Evolutionary conservation across 2,329 filamentous ascomycete species (phyloP).

Genomic region (Colletotrichum liriopes): DNA sequence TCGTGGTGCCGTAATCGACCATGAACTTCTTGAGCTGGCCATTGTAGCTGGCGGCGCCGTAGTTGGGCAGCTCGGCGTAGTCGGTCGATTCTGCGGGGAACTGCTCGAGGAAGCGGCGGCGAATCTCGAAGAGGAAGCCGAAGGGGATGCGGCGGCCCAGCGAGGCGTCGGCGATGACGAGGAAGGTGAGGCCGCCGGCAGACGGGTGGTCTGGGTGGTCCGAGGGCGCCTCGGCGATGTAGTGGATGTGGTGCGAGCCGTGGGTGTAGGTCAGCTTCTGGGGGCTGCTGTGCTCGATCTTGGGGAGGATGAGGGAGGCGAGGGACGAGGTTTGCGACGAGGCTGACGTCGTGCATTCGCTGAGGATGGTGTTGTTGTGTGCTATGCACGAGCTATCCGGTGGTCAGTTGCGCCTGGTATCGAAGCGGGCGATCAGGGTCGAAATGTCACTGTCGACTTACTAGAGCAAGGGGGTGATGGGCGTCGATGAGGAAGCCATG

Average conservation of each 20-base stretch:
- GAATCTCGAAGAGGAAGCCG: slow-evolving; percentile 91
- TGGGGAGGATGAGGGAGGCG: slow-evolving; percentile 94
- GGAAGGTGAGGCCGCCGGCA: slow-evolving; percentile 89
- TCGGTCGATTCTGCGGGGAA: slow-evolving; percentile 78
- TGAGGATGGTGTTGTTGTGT: slow-evolving; percentile 91
- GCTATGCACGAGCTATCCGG: slow-evolving; percentile 87
- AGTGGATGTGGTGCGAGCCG: slow-evolving; percentile 93
- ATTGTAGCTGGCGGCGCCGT: slow-evolving; percentile 93
- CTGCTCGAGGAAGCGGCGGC: slow-evolving; percentile 84
- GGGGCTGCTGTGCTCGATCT: slow-evolving; percentile 84
- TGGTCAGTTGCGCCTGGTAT: slow-evolving; percentile 38
- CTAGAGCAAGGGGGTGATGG: slow-evolving; percentile 81
- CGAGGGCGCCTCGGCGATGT: slow-evolving; percentile 87
- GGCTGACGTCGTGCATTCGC: slow-evolving; percentile 91
- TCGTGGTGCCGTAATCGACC: slow-evolving; percentile 86
- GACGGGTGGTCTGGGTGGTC: slow-evolving; percentile 71
- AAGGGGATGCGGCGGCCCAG: slow-evolving; percentile 93
- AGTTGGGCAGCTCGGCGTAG: slow-evolving; percentile 85
- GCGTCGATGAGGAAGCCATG: slow-evolving; percentile 82
- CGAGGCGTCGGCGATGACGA: slow-evolving; percentile 87
- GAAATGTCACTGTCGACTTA: slow-evolving; percentile 58
- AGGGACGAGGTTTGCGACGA: slow-evolving; percentile 88
- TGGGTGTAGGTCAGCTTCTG: slow-evolving; percentile 97
- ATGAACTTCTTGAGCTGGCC: slow-evolving; percentile 82
- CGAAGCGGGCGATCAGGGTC: background rate